Evolutionary conservation across 768 basidiomycete species (phyloP).

Genomic region (Tricholoma matsutake): DNA sequence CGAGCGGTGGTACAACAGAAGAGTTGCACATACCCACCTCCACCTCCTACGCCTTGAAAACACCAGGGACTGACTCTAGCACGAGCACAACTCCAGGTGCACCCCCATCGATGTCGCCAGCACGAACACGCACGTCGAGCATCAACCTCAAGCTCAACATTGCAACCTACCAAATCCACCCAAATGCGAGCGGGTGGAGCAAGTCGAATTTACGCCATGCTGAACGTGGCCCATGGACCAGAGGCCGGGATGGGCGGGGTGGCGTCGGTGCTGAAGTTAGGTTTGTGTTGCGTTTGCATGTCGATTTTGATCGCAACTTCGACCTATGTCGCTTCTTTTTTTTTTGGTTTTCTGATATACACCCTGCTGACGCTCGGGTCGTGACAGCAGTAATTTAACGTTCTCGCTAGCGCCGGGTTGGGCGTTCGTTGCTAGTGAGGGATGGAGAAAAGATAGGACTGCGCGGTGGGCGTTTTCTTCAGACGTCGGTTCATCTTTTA

Average conservation of each 20-base stretch:
- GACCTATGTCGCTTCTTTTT: not conserved
- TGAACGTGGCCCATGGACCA: constrained; percentile 68
- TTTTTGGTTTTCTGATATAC: not conserved
- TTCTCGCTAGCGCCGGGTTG: constrained; percentile 48
- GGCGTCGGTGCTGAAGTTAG: constrained; percentile 59
- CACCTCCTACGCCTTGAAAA: not conserved
- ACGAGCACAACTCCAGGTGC: not conserved
- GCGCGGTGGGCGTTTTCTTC: constrained; percentile 50
- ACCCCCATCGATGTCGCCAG: not conserved
- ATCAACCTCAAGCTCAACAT: too few relatives aligned
- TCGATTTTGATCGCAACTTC: too few relatives aligned
- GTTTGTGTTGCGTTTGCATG: constrained; percentile 37
- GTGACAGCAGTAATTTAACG: constrained; percentile 70
- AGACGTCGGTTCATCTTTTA: constrained; percentile 28
- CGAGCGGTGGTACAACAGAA: not conserved
- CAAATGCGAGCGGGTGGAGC: constrained; percentile 36
- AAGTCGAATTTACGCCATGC: constrained; percentile 38
- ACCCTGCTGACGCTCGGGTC: constrained; percentile 8
- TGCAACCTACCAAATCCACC: not conserved
- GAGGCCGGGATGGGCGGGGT: constrained; percentile 70
- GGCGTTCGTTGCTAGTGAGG: constrained; percentile 72
- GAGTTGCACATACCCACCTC: not conserved
- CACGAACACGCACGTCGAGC: not conserved
- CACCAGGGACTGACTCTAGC: not conserved
- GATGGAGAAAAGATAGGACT: constrained; percentile 67